A percentile compares a stretch with the other conserved stretches of the same genome.
These are phyloP conservation scores for Rutstroemia sp. DNA, from an alignment of 2,329 filamentous ascomycete species.

Conservation along the genomic window DNA sequence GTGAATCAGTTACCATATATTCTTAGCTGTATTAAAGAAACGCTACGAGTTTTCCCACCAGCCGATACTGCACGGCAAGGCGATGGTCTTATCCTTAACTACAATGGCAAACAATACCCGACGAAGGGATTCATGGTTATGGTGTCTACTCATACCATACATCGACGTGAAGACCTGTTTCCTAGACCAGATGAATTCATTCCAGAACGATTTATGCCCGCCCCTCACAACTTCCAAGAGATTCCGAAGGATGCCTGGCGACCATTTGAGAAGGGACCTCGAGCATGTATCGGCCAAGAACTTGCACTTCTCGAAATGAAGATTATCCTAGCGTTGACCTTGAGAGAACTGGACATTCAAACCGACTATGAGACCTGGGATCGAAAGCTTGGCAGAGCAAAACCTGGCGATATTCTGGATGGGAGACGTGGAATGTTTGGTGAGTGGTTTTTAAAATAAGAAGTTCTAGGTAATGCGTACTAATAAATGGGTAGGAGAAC, in stretches of 20 bases:
- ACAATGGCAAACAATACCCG: conserved; percentile 7
- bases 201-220: conserved; percentile 39
- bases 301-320: conserved; percentile 43
- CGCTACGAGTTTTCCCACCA: conserved; percentile 17
- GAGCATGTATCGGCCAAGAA: conserved; percentile 51
- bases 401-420: conserved; percentile 13
- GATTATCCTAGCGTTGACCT: conserved; percentile 37
- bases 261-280: conserved; percentile 46
- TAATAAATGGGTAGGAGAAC: conserved; percentile 3
- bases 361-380: conserved; percentile 15
- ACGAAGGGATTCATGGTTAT: conserved; percentile 12
- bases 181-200: conserved; percentile 37
- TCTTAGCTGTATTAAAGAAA: conserved; percentile 21
- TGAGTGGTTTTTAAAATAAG: neutral
- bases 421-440: conserved; percentile 14
- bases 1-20: conserved; percentile 18
- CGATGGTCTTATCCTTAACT: conserved; percentile 1
- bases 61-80: conserved; percentile 15
- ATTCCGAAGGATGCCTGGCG: conserved; percentile 39
- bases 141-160: conserved; percentile 13
- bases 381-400: conserved; percentile 11
- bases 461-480: neutral
- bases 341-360: conserved; percentile 6
- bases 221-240: conserved; percentile 22
- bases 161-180: conserved; percentile 34